These are phyloP conservation scores for Penicillium pancosmium DNA, from an alignment of 495 filamentous ascomycete species.

Conservation along the genomic window DNA sequence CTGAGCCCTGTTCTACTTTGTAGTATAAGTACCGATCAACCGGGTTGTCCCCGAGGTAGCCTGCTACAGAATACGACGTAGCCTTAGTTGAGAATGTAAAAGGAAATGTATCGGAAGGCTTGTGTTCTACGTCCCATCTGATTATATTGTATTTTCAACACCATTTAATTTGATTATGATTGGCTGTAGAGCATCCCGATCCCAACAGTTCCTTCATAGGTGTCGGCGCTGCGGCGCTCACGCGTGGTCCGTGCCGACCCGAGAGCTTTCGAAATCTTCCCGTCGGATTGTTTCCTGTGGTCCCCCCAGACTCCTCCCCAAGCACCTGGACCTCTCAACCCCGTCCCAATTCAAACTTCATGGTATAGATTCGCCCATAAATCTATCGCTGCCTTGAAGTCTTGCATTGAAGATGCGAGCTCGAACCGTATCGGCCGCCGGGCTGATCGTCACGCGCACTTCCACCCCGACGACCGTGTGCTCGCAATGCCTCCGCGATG, in stretches of 20 bases:
- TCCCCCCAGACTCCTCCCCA: slow-evolving; percentile 5
- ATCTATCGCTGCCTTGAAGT: neutral
- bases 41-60: neutral
- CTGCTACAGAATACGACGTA: neutral
- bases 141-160: too few species aligned
- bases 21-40: neutral
- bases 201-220: slow-evolving; percentile 10
- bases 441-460: slow-evolving; percentile 43
- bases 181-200: neutral
- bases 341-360: slow-evolving; percentile 9
- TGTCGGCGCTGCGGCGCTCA: slow-evolving; percentile 4
- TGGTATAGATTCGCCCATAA: slow-evolving; percentile 11
- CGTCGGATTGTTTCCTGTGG: slow-evolving; percentile 23
- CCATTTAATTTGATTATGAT: neutral
- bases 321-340: neutral
- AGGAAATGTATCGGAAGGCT: neutral
- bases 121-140: too few species aligned
- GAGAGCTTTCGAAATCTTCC: slow-evolving; percentile 37
- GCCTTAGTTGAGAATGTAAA: neutral
- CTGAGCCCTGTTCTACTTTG: neutral
- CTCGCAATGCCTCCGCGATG: slow-evolving; percentile 50
- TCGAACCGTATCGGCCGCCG: slow-evolving; percentile 43
- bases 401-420: slow-evolving; percentile 43
- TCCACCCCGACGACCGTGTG: slow-evolving; percentile 40
- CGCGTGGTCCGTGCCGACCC: slow-evolving; percentile 35